Conservation (phyloP, 2,329 filamentous ascomycete genomes). For the Lachnellula hyalina region DNA sequence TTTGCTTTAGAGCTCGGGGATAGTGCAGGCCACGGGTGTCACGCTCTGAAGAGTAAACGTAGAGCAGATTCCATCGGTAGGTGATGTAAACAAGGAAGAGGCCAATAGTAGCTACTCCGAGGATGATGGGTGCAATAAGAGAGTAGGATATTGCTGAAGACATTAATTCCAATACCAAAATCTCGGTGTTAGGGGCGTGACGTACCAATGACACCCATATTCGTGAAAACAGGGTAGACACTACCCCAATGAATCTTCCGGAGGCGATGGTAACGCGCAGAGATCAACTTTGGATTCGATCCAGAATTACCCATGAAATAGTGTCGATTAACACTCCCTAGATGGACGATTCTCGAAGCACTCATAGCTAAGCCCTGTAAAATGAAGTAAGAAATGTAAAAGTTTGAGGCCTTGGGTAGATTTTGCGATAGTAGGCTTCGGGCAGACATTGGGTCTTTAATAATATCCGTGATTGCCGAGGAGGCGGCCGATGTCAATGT, state of each 20-base stretch:
- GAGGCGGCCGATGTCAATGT: conserved; percentile 58
- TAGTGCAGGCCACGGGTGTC: conserved; percentile 64
- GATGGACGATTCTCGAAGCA: conserved; percentile 52
- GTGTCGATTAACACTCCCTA: conserved; percentile 52
- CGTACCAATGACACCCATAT: conserved; percentile 48
- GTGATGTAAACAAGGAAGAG: conserved; percentile 59
- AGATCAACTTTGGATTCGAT: conserved; percentile 58
- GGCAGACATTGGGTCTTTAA: conserved; percentile 43
- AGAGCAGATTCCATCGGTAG: conserved; percentile 62
- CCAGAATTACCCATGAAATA: conserved; percentile 52
- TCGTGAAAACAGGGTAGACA: conserved; percentile 51
- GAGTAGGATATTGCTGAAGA: conserved; percentile 56
- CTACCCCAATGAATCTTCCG: conserved; percentile 53
- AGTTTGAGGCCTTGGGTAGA: conserved; percentile 59
- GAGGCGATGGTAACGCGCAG: conserved; percentile 49
- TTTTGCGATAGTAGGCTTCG: conserved; percentile 48
- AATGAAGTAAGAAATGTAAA: conserved; percentile 64
- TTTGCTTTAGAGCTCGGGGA: conserved; percentile 56
- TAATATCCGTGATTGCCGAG: conserved; percentile 46
- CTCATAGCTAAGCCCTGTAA: conserved; percentile 61
- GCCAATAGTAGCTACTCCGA: conserved; percentile 59
- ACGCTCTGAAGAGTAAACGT: conserved; percentile 54
- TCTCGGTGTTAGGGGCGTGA: conserved; percentile 7
- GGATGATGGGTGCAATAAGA: conserved; percentile 59
- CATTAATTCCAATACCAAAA: conserved; percentile 3